Evolutionary conservation across 1,284 basidiomycete genomes (phyloP).

Genomic region (Rhodotorula sp.): DNA sequence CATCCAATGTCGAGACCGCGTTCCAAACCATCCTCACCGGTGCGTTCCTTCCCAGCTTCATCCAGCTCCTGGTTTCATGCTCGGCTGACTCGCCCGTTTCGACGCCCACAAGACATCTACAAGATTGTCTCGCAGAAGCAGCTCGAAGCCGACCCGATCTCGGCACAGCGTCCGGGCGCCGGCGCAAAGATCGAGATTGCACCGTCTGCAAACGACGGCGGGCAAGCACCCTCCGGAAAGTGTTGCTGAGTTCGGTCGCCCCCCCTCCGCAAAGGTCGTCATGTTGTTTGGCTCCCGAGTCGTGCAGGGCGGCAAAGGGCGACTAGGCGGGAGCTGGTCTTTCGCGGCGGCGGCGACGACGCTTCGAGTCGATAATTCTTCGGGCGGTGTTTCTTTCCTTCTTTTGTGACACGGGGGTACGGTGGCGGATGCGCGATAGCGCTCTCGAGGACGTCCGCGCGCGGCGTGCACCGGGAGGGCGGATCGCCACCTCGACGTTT

Average conservation of each 20-base stretch:
- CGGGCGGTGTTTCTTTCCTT: neutral
- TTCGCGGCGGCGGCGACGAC: neutral
- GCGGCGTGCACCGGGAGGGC: too few species aligned
- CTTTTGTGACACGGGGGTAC: neutral
- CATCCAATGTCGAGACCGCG: constrained; percentile 93
- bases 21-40: constrained; percentile 97
- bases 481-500: too few species aligned
- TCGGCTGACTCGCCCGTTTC: neutral
- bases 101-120: constrained; percentile 71
- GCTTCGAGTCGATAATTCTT: neutral
- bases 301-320: neutral
- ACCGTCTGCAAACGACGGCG: constrained; percentile 62
- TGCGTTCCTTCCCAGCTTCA: constrained; percentile 51
- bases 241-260: constrained; percentile 38
- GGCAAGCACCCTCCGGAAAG: constrained; percentile 37
- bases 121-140: constrained; percentile 87
- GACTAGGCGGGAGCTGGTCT: constrained; percentile 13
- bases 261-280: neutral
- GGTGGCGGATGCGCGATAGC: too few species aligned
- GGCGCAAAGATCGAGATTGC: constrained; percentile 55
- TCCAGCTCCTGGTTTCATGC: neutral
- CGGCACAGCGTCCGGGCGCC: constrained; percentile 45
- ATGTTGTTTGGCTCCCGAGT: neutral
- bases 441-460: too few species aligned
- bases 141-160: constrained; percentile 73